Conservation (phyloP, 176 grass and related monocot genomes). For the Carex kokanica region DNA sequence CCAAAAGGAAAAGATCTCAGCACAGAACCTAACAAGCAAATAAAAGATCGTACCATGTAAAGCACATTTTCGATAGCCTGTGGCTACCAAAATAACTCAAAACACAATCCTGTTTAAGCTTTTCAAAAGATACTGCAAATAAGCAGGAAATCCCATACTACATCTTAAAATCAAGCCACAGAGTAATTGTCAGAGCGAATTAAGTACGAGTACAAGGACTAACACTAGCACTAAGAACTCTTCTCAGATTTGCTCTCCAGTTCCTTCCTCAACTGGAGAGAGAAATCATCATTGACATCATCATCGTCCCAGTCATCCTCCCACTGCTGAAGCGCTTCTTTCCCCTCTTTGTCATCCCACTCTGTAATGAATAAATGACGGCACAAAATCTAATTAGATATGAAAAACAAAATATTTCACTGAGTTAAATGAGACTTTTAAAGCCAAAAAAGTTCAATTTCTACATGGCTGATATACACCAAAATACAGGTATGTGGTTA, state of each 20-base stretch:
- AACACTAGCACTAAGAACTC: conserved; percentile 38
- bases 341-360: conserved; percentile 87
- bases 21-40: background rate
- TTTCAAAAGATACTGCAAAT: background rate
- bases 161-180: background rate
- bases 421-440: background rate
- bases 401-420: background rate
- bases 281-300: conserved; percentile 80
- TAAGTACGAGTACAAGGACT: background rate
- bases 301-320: conserved; percentile 91
- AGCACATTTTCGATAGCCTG: background rate
- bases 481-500: background rate
- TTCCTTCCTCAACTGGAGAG: conserved; percentile 81
- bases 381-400: background rate
- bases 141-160: background rate
- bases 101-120: background rate
- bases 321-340: conserved; percentile 77
- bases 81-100: background rate
- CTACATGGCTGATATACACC: background rate
- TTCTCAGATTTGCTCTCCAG: conserved; percentile 57
- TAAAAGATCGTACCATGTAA: background rate
- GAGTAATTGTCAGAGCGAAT: background rate
- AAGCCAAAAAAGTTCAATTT: background rate
- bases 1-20: background rate
- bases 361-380: conserved; percentile 31